Evolutionary conservation across 306 rosid genomes (phyloP), one percentile per base, ranked within the genome.

Genomic region (Adenanthera pavonina): DNA sequence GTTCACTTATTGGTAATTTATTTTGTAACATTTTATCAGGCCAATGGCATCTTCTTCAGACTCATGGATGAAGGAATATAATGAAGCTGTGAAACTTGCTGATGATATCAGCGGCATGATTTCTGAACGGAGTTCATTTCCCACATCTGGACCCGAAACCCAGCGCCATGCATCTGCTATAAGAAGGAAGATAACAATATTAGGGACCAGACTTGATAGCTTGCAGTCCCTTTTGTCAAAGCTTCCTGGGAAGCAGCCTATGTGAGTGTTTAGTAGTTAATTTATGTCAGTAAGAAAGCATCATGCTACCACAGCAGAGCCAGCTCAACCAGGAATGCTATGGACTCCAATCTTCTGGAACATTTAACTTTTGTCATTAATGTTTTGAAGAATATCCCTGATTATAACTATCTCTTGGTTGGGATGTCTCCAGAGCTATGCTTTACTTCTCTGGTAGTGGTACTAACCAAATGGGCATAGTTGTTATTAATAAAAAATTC

Each of bases 151-250:
- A 68, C 97, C 98, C 48, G 99, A 96, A 53, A 75, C 90, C 47
- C 99, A 96, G 87, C 97, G 98, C 15, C 93, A 96, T 82, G 91
- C 88, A 48, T 92, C 99, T 75, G 90, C 99, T 74, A 93, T 93
- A 56, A 91, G 99, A 84, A 92, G 99, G 89, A 96, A 96, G 86
- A 93, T 89, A 83, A 92, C 98, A 52, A 96, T 96, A 84, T 89
- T 96, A 79, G 98, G 97, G 85, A 93, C 98, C 52, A 89, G 99
- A 83, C 94, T 96, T 78, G 99, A 96, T 86, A 93, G 94, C 86
- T 92, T 96, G 89, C 97, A 88, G 76, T 87, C 94, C 78, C 91
- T 88, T 83, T 74, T 93, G 81, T 76, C 90, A 20, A 90, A 87
- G 87, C 89, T 89, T 87, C 99, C 97, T 59, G 97, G 89, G 86